Evolutionary conservation across 2,329 filamentous ascomycete species (phyloP).

Genomic region (Alternaria hordeiaustralica): DNA sequence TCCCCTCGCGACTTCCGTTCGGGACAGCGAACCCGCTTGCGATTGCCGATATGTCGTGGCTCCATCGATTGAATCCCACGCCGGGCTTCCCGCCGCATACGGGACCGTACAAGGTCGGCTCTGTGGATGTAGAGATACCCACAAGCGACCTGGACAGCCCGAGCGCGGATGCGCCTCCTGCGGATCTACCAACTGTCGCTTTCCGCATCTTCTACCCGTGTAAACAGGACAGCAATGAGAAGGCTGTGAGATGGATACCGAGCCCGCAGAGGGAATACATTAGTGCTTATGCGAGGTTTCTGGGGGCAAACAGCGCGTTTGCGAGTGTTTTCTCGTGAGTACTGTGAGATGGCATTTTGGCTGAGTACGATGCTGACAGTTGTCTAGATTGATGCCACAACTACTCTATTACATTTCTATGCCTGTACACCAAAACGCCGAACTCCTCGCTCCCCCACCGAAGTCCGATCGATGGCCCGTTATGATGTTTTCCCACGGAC

Average conservation of each 20-base stretch:
- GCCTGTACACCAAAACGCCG: slow-evolving; percentile 74
- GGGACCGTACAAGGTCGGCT: slow-evolving; percentile 79
- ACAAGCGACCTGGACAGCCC: slow-evolving; percentile 57
- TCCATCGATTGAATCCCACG: slow-evolving; percentile 66
- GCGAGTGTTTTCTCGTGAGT: slow-evolving; percentile 50
- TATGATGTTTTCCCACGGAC: slow-evolving; percentile 84
- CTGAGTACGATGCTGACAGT: background rate
- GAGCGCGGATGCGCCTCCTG: slow-evolving; percentile 60
- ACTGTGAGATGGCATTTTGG: background rate
- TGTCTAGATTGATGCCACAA: slow-evolving; percentile 67
- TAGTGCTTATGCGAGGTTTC: slow-evolving; percentile 76
- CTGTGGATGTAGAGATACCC: slow-evolving; percentile 80
- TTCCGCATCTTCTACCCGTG: slow-evolving; percentile 83
- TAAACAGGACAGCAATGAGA: slow-evolving; percentile 50
- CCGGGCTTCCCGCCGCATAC: slow-evolving; percentile 77
- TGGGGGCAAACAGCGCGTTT: slow-evolving; percentile 67
- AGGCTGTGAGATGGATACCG: slow-evolving; percentile 77
- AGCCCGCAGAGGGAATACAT: slow-evolving; percentile 76
- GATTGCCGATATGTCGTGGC: slow-evolving; percentile 47
- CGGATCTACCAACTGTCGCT: slow-evolving; percentile 71
- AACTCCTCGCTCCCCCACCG: slow-evolving; percentile 59
- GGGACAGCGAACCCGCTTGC: slow-evolving; percentile 13
- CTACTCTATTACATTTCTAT: slow-evolving; percentile 76
- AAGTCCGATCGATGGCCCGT: slow-evolving; percentile 73
- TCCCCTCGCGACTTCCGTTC: slow-evolving; percentile 17